Percentiles rank a stretch among this genome's conserved stretches.
Conservation (phyloP, 176 grass and related monocot species). For the Bonia amplexicaulis region DNA sequence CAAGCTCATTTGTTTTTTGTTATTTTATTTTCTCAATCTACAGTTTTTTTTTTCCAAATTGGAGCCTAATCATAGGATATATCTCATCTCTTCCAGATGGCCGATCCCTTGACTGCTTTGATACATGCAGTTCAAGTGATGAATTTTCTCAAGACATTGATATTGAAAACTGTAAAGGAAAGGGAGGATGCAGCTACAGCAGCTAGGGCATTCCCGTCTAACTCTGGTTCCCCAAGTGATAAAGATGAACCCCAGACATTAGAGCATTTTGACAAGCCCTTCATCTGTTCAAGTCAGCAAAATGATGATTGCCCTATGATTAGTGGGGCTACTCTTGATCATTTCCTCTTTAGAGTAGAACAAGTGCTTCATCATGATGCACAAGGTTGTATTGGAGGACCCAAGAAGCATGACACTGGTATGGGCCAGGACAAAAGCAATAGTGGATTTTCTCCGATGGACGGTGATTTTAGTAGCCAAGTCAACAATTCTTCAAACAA, state of each 20-base stretch:
- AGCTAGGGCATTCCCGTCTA: conserved; percentile 19
- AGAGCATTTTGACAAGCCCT: conserved; percentile 23
- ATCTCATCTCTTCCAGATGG: conserved; percentile 64
- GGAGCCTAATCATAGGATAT: background rate
- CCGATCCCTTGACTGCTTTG: conserved; percentile 83
- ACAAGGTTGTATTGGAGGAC: conserved; percentile 9
- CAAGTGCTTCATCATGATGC: conserved; percentile 32
- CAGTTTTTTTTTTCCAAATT: background rate
- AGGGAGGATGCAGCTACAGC: conserved; percentile 49
- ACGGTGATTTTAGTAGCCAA: conserved; percentile 23
- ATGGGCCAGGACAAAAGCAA: conserved; percentile 11
- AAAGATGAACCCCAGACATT: conserved; percentile 50
- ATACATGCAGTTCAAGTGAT: conserved; percentile 96
- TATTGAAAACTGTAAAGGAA: conserved; percentile 68
- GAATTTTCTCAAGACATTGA: conserved; percentile 88
- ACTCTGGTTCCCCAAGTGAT: conserved; percentile 63
- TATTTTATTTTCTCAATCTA: background rate
- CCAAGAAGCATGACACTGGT: conserved; percentile 14
- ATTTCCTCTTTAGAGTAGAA: conserved; percentile 51
- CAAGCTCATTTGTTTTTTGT: conserved; percentile 9
- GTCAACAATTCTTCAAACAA: conserved; percentile 29
- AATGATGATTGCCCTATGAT: conserved; percentile 42
- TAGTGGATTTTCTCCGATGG: background rate
- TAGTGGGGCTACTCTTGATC: conserved; percentile 57
- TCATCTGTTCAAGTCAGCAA: conserved; percentile 21